These are phyloP conservation scores for Microbotryomycetes sp. DNA, from an alignment of 1,284 basidiomycete genomes.

Conservation along the genomic window DNA sequence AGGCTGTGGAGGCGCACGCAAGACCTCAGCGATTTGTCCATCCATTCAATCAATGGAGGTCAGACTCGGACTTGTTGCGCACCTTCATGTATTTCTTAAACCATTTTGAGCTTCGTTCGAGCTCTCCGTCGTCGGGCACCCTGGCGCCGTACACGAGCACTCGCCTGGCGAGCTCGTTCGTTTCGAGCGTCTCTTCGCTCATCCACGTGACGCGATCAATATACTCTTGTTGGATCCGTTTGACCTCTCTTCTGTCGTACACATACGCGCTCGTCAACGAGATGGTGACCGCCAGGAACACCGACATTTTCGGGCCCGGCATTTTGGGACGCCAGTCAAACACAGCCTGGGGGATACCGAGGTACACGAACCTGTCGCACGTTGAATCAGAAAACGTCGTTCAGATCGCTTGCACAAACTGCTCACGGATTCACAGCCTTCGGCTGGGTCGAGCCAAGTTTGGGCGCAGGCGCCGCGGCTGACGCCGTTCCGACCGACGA, in stretches of 20 bases:
- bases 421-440: conserved; percentile 17
- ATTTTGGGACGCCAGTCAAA: conserved; percentile 27
- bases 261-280: conserved; percentile 15
- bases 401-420: neutral
- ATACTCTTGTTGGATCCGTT: conserved; percentile 63
- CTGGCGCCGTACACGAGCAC: conserved; percentile 79
- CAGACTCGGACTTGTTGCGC: conserved; percentile 31
- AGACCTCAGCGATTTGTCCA: conserved; percentile 1
- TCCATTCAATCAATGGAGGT: neutral
- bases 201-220: conserved; percentile 69
- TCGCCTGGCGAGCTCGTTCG: conserved; percentile 65
- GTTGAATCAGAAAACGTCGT: no score
- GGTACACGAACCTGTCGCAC: conserved; percentile 25
- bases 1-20: conserved; percentile 52
- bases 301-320: conserved; percentile 30
- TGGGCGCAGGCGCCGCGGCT: neutral
- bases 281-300: conserved; percentile 18
- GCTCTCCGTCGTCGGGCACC: conserved; percentile 93
- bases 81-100: conserved; percentile 98
- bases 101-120: conserved; percentile 70
- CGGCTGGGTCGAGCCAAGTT: neutral
- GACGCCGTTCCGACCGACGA: neutral
- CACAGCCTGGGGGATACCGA: conserved; percentile 30
- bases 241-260: conserved; percentile 31
- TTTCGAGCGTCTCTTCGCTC: conserved; percentile 58